phyloP scores from a whole-genome alignment of 768 basidiomycete genomes.

The Leccinum uliginosum region DNA sequence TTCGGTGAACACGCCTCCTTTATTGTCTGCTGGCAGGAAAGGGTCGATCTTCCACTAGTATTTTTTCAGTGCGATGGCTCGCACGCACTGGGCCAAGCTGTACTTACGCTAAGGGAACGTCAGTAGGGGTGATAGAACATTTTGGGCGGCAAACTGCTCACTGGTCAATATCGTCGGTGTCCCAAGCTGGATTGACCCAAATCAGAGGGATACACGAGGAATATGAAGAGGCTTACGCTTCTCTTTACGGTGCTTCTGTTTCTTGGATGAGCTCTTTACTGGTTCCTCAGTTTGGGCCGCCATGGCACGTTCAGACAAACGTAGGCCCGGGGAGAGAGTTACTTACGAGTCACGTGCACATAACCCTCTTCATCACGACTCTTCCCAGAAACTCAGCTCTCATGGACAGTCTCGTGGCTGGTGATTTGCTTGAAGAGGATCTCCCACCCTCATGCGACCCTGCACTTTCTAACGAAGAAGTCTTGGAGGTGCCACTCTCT shows the following conservation, averaged over 20 bases:
- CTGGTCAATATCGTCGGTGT: conserved; percentile 99
- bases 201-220: conserved; percentile 6
- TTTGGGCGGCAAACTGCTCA: conserved; percentile 41
- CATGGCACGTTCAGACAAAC: conserved; percentile 13
- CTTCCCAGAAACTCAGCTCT: conserved; percentile 2
- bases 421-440: conserved; percentile 29
- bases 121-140: conserved; percentile 1
- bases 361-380: not conserved
- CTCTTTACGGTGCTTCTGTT: conserved; percentile 83
- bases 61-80: conserved; percentile 10
- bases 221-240: conserved; percentile 66
- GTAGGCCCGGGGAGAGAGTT: not conserved
- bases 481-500: conserved; percentile 30
- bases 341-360: conserved; percentile 17
- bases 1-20: conserved; percentile 80
- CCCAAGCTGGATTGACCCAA: conserved; percentile 70
- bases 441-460: conserved; percentile 47
- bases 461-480: conserved; percentile 54
- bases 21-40: conserved; percentile 72
- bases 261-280: conserved; percentile 77
- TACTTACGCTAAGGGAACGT: conserved; percentile 40
- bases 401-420: conserved; percentile 50
- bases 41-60: conserved; percentile 83
- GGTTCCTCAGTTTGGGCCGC: conserved; percentile 29
- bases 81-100: not conserved